These are phyloP conservation scores for Stagonosporopsis vannaccii DNA, from an alignment of 2,329 filamentous ascomycete species.

Conservation along the genomic window DNA sequence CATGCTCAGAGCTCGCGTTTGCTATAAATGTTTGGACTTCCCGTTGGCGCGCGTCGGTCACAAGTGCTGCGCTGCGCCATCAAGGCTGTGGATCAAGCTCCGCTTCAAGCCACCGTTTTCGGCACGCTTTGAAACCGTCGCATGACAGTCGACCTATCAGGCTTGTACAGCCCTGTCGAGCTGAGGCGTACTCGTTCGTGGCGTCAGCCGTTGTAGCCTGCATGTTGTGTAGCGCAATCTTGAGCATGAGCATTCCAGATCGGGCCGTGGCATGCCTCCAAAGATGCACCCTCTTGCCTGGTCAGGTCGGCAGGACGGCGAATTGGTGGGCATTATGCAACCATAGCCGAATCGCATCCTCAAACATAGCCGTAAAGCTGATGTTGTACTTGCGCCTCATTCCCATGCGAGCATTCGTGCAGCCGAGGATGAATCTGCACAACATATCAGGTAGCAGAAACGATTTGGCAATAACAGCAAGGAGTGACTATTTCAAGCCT, in stretches of 20 bases:
- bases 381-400: neutral
- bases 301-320: neutral
- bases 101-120: slow-evolving; percentile 29
- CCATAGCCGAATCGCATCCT: neutral
- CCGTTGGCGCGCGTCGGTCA: slow-evolving; percentile 17
- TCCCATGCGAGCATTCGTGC: neutral
- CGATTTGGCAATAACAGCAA: neutral
- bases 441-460: neutral
- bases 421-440: neutral
- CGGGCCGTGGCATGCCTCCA: slow-evolving; percentile 1
- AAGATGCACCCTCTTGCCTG: neutral
- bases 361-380: neutral
- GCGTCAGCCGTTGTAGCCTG: slow-evolving; percentile 15
- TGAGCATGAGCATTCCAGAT: slow-evolving; percentile 8
- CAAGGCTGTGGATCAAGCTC: slow-evolving; percentile 7
- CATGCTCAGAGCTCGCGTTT: slow-evolving; percentile 23
- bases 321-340: neutral
- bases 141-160: slow-evolving; percentile 23
- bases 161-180: slow-evolving; percentile 12
- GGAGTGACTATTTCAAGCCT: too few species aligned
- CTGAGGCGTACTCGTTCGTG: slow-evolving; percentile 26
- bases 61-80: slow-evolving; percentile 18
- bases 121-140: slow-evolving; percentile 18
- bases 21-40: slow-evolving; percentile 35
- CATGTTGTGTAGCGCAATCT: slow-evolving; percentile 19